A percentile compares a stretch with the other conserved stretches of the same genome.
These are phyloP conservation scores for Populus hybrid DNA, from an alignment of 441 rosid genomes.

Conservation along the genomic window DNA sequence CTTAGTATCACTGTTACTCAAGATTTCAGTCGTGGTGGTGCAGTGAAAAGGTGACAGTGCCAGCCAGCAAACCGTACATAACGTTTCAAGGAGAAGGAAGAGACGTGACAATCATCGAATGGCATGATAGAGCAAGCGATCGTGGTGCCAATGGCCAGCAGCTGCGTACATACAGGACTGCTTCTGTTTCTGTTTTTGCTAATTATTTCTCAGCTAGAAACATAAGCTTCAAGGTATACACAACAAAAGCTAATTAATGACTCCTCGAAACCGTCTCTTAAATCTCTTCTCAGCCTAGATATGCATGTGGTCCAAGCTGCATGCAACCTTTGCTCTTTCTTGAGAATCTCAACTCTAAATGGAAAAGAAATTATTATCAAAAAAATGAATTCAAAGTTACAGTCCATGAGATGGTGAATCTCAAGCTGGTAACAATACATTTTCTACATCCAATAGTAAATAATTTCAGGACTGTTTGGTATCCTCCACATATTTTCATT, in stretches of 20 bases:
- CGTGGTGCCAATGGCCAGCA: conserved; percentile 81
- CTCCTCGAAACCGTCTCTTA: too few relatives aligned
- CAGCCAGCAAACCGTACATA: conserved; percentile 70
- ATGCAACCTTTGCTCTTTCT: not conserved
- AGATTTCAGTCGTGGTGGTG: conserved; percentile 11
- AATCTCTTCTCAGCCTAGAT: not conserved
- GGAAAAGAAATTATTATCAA: not conserved
- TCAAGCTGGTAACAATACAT: not conserved
- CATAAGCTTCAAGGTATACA: conserved; percentile 82
- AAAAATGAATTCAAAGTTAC: not conserved
- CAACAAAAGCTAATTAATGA: too few relatives aligned
- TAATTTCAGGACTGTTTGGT: not conserved
- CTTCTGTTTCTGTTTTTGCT: conserved; percentile 87
- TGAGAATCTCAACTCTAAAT: not conserved
- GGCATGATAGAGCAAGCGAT: conserved; percentile 94
- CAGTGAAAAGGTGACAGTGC: conserved; percentile 92
- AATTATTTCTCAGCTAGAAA: conserved; percentile 80
- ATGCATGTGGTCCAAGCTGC: not conserved
- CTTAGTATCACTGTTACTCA: not conserved
- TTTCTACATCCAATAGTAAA: too few relatives aligned
- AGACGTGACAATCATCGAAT: conserved; percentile 73
- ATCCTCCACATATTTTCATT: too few relatives aligned
- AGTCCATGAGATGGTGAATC: not conserved
- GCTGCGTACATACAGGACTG: conserved; percentile 83
- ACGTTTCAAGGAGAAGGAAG: conserved; percentile 85